These are phyloP conservation scores for Stemphylium lycopersici DNA, from an alignment of 2,329 filamentous ascomycete genomes.

Conservation along the genomic window DNA sequence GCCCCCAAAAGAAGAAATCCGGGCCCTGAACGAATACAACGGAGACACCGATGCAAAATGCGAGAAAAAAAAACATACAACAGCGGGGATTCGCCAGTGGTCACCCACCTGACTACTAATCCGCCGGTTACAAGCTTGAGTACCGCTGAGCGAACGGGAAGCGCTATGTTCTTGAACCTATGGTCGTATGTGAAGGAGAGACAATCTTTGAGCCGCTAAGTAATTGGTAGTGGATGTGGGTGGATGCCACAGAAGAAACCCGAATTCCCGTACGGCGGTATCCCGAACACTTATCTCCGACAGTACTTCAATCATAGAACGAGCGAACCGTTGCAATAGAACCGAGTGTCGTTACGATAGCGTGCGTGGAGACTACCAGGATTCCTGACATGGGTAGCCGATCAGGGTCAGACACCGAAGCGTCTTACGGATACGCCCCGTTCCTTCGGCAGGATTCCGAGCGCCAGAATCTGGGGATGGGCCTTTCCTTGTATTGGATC, in stretches of 20 bases:
- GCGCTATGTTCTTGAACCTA: conserved; percentile 2
- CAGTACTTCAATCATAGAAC: neutral
- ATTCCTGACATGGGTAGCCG: conserved; percentile 19
- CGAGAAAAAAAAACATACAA: conserved; percentile 17
- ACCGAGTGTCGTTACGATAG: conserved; percentile 12
- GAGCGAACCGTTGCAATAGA: neutral
- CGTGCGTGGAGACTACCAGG: conserved; percentile 13
- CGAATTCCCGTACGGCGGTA: neutral
- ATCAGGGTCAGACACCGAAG: conserved; percentile 10
- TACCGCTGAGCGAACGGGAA: conserved; percentile 14
- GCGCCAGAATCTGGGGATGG: conserved; percentile 12
- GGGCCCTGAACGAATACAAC: too few relatives aligned
- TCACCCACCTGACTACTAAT: conserved; percentile 17
- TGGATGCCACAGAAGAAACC: too few relatives aligned
- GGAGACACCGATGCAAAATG: neutral
- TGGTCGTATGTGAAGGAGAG: conserved; percentile 11
- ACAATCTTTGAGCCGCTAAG: neutral
- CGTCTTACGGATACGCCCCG: conserved; percentile 13
- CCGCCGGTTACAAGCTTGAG: conserved; percentile 5
- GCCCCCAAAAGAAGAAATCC: neutral
- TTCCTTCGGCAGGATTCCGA: conserved; percentile 10
- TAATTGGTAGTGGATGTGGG: neutral
- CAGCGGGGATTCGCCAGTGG: conserved; percentile 13
- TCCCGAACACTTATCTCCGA: neutral
- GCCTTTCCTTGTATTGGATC: neutral